Conservation (phyloP, 768 basidiomycete genomes). For the Panaeolus papilionaceus region DNA sequence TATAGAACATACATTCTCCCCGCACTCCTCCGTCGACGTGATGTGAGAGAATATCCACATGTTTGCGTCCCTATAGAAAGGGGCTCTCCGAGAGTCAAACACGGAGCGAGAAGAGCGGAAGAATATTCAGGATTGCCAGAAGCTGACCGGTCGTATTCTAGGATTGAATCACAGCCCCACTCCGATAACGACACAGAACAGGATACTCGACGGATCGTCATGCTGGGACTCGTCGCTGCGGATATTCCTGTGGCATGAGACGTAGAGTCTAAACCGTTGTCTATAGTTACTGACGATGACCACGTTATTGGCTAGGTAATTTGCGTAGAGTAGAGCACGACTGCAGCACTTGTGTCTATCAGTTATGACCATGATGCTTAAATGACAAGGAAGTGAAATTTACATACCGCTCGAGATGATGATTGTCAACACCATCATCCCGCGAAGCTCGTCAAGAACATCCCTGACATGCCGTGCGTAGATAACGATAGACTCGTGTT, state of each 20-base stretch:
- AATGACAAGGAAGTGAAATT: neutral
- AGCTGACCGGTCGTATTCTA: neutral
- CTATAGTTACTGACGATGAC: no score
- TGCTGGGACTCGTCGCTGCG: neutral
- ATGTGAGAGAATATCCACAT: conserved; percentile 8
- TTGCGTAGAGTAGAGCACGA: no score
- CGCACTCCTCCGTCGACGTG: neutral
- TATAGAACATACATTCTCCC: neutral
- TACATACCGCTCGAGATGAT: neutral
- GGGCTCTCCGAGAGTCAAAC: neutral
- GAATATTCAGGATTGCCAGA: neutral
- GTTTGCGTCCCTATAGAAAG: neutral
- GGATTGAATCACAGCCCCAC: conserved; percentile 8
- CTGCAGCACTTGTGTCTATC: no score
- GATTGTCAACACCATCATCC: neutral
- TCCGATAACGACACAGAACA: neutral
- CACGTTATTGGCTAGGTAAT: no score
- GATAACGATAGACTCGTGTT: neutral
- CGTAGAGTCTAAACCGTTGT: neutral
- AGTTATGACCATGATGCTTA: no score
- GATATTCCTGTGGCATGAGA: neutral
- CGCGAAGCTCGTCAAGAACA: neutral
- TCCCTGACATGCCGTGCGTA: neutral
- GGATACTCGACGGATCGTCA: conserved; percentile 2
- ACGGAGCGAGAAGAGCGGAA: neutral